Base-by-base conservation (phyloP, 2,329 filamentous ascomycete species). In the Alternaria panax region DNA sequence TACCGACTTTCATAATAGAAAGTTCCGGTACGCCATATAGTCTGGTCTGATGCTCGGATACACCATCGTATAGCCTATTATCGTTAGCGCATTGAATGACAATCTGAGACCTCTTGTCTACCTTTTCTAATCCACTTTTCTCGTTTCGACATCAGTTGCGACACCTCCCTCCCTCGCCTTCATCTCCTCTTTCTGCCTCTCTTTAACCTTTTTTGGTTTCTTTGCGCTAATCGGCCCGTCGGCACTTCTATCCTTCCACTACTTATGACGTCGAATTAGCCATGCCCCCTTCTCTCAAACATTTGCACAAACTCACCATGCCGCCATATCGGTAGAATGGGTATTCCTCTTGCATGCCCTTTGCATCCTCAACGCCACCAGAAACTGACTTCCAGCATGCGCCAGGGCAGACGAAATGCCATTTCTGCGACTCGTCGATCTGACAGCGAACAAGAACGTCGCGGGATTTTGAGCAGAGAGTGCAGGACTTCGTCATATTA, bases 371-470 rank as follows among this genome's bases (percentile, higher is more conserved):
- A 2, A 79, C 71, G 7, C 80, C 80, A n/a, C 80, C 80, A 1
- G 77, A 80, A 1, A 82, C 79, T 2, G 70, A 66, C 30, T 72
- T 73, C 81, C 80, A 82, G 69, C 80, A 82, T 16, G 68, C 62
- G 4, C 79, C 79, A 0, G 80, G 76, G 59, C 80, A 82, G 8
- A 83, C 74, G 52, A 82, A 79, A 62, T 81, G 74, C 80, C 80
- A 82, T 57, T 67, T 74, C 4, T 57, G 62, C 2, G 74, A 75
- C 0, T 71, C 65, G 64, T 82, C 79, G 55, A 79, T 79, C 59
- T 80, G 79, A 65, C 80, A 82, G 47, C 80, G 79, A 2, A 83
- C 74, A 0, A 82, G 75, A 2, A 82, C 72, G 41, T 75, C 68
- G 9, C 76, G 73, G 1, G 74, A 71, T 1, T 65, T 76, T 16